Evolutionary conservation across 345 rosid genomes (phyloP).

Genomic region (Corchorus olitorius): DNA sequence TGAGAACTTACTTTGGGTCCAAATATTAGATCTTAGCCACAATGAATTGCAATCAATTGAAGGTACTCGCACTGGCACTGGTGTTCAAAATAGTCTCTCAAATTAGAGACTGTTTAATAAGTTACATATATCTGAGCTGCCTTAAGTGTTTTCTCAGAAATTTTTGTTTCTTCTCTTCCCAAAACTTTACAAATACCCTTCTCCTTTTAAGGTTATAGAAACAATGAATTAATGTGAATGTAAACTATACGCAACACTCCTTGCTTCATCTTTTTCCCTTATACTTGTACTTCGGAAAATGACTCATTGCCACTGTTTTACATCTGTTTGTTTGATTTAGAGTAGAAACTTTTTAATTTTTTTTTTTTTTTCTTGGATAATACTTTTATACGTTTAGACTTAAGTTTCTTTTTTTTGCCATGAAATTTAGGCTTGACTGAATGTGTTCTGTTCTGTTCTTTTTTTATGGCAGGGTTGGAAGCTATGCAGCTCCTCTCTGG

Average conservation of each 20-base stretch:
- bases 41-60: constrained; percentile 81
- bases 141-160: not conserved
- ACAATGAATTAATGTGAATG: not conserved
- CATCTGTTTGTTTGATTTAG: not conserved
- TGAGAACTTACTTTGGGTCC: constrained; percentile 83
- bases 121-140: not conserved
- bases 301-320: not conserved
- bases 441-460: not conserved
- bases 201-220: not conserved
- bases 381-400: not conserved
- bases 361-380: not conserved
- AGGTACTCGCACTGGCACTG: constrained; percentile 45
- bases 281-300: not conserved
- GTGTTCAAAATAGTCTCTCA: constrained; percentile 1
- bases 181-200: not conserved
- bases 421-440: not conserved
- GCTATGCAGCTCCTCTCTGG: constrained; percentile 76
- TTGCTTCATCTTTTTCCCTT: not conserved
- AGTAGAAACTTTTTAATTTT: not conserved
- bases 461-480: constrained; percentile 57
- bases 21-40: constrained; percentile 84
- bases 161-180: not conserved
- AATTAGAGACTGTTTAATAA: not conserved
- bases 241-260: not conserved
- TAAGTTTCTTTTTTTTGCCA: not conserved